A percentile compares a stretch with the other conserved stretches of the same genome.
Conservation (phyloP, 2,329 filamentous ascomycete species). For the Aspergillus neoniger region DNA sequence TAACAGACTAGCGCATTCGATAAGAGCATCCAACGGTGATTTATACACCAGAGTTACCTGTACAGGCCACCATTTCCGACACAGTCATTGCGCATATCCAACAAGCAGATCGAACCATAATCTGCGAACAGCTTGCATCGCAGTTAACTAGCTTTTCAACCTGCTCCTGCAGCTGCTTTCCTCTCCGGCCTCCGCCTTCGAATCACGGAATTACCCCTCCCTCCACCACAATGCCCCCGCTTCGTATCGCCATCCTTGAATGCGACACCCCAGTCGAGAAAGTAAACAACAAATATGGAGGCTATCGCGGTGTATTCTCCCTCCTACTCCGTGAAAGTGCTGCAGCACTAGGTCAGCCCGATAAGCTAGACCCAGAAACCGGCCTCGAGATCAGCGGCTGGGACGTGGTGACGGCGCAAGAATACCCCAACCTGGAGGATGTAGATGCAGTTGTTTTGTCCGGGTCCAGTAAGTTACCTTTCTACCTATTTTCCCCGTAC, state of each 20-base stretch:
- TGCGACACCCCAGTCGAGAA: constrained; percentile 74
- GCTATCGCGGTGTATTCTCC: constrained; percentile 72
- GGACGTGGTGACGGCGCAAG: constrained; percentile 68
- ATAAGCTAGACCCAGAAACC: constrained; percentile 36
- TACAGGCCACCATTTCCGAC: background rate
- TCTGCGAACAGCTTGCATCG: background rate
- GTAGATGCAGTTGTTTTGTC: constrained; percentile 83
- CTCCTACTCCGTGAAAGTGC: constrained; percentile 60
- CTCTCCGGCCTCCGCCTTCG: background rate
- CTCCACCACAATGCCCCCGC: constrained; percentile 43
- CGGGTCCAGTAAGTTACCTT: constrained; percentile 60
- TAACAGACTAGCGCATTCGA: no score
- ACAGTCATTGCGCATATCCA: background rate
- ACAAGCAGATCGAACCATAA: background rate
- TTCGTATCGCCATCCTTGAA: constrained; percentile 85
- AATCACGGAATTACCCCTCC: background rate
- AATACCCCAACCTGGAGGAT: constrained; percentile 71
- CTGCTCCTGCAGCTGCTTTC: background rate
- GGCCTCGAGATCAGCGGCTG: constrained; percentile 64
- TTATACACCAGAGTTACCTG: background rate
- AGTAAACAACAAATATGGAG: constrained; percentile 65
- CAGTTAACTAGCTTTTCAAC: background rate
- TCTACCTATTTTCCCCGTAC: no score
- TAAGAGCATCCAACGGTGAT: background rate
- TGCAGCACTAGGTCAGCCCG: constrained; percentile 43